Base-by-base conservation (phyloP, 441 rosid species). In the Hura crepitans region DNA sequence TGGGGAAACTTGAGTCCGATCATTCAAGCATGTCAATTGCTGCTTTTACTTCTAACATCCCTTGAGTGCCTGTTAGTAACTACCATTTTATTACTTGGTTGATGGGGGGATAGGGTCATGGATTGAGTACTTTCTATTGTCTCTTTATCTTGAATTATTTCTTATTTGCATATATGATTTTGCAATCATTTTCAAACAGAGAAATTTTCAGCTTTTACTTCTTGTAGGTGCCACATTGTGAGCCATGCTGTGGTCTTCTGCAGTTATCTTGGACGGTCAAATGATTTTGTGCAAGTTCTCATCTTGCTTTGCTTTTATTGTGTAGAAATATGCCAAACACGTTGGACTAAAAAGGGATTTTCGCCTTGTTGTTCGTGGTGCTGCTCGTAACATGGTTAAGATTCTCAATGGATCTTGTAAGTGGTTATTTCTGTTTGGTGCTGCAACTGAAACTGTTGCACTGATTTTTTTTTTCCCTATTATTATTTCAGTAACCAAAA, bases 321-420 rank as follows among this genome's bases (percentile, higher is more conserved):
- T 73, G 54, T 80, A 95, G 97, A 92, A 88, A 84, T 92, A 89
- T 81, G 97, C 97, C 73, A 87, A 89, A 77, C 79, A 89, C 68
- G 97, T 95, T 79, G 99, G 97, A 27, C 63, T 90, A 77, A 95
- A 90, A 84, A 89, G 98, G 75, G 97, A 90, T 82, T 90, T 95
- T 71, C 97, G 97, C 66, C 91, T 95, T 55, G 99, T 95, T 28
- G 99, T 95, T 25, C 86, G 98, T 30, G 99, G 99, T 80, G 98
- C 92, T 35, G 99, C 99, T 82, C 93, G 87, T 68, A 95, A 95
- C 87, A 90, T 95, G 97, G 78, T 90, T 69, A 72, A 84, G 66
- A 92, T 90, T 80, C 89, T 95, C 73, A 83, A 78, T 55, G 99
- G 99, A 35, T 92, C 99, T 53, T 72, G 97, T 92, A 63, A 72